These are phyloP conservation scores for Beauveria scarabaeidicola DNA, from an alignment of 2,329 filamentous ascomycete species.

Conservation along the genomic window DNA sequence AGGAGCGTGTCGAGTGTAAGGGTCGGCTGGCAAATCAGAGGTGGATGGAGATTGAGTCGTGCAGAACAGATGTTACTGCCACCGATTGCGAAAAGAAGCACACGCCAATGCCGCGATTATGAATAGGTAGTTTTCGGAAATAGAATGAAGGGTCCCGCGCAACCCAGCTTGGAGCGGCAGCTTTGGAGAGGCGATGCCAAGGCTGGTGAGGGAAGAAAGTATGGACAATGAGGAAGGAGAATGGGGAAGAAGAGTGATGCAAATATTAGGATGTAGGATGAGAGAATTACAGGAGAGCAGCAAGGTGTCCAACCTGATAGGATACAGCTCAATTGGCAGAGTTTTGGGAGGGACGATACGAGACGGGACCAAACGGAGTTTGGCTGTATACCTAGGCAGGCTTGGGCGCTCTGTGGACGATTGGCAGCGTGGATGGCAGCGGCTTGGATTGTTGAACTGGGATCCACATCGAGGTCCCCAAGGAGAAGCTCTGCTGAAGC, in stretches of 20 bases:
- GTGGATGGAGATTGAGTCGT: background rate
- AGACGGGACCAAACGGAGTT: background rate
- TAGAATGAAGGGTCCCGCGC: slow-evolving; percentile 11
- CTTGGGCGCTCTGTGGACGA: background rate
- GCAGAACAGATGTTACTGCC: background rate
- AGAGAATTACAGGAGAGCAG: slow-evolving; percentile 11
- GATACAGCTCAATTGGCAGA: slow-evolving; percentile 6
- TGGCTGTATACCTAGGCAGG: background rate
- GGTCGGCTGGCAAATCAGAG: slow-evolving; percentile 1
- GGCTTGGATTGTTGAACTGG: slow-evolving; percentile 12
- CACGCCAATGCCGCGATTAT: background rate
- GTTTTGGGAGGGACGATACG: slow-evolving; percentile 8
- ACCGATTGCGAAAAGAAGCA: background rate
- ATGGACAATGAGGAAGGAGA: slow-evolving; percentile 10
- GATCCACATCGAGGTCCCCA: slow-evolving; percentile 5
- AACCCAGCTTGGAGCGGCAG: slow-evolving; percentile 11
- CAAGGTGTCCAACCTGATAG: slow-evolving; percentile 16
- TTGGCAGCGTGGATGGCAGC: background rate
- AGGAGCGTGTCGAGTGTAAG: slow-evolving; percentile 17
- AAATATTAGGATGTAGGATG: slow-evolving; percentile 7
- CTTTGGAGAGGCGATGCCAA: slow-evolving; percentile 6
- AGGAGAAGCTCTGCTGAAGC: background rate
- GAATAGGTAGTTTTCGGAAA: background rate
- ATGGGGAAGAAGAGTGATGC: slow-evolving; percentile 12
- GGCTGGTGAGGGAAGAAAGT: slow-evolving; percentile 4